Conservation (phyloP, 352 stramenopile species). For the Plasmopara viticola region DNA sequence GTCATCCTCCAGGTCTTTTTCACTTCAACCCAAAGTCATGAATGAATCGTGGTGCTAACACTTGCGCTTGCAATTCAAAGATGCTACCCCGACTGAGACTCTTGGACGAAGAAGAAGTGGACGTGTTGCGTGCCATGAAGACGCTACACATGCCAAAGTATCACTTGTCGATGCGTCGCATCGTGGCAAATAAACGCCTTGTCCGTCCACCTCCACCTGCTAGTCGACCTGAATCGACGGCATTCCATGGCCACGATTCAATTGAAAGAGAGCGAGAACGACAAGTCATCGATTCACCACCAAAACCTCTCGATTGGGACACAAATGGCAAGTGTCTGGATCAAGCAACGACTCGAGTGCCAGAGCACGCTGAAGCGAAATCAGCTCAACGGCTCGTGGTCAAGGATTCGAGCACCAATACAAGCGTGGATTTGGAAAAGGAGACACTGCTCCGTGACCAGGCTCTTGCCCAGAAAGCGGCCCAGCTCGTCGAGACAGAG, state of each 20-base stretch:
- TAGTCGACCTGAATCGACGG: neutral
- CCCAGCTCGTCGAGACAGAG: constrained; percentile 30
- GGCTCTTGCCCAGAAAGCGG: constrained; percentile 25
- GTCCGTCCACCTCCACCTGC: constrained; percentile 9
- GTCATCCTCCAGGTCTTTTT: constrained; percentile 32
- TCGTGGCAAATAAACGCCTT: constrained; percentile 16
- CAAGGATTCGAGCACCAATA: constrained; percentile 57
- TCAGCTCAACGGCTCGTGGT: constrained; percentile 25
- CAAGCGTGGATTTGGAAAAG: constrained; percentile 45
- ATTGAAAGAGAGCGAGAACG: neutral
- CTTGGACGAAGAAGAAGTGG: constrained; percentile 67
- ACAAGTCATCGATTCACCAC: neutral
- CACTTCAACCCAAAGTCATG: neutral
- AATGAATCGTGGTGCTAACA: neutral
- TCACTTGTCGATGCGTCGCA: constrained; percentile 38
- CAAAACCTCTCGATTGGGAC: neutral
- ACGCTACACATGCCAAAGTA: constrained; percentile 65
- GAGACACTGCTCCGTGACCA: constrained; percentile 40
- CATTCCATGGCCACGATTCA: neutral
- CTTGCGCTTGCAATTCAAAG: constrained; percentile 15
- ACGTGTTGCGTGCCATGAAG: constrained; percentile 49
- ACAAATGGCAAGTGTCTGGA: neutral
- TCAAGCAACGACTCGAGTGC: neutral
- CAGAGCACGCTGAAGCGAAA: neutral
- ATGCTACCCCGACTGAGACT: constrained; percentile 43